Base-by-base conservation (phyloP, 441 rosid genomes). In the Macaranga tanarius region DNA sequence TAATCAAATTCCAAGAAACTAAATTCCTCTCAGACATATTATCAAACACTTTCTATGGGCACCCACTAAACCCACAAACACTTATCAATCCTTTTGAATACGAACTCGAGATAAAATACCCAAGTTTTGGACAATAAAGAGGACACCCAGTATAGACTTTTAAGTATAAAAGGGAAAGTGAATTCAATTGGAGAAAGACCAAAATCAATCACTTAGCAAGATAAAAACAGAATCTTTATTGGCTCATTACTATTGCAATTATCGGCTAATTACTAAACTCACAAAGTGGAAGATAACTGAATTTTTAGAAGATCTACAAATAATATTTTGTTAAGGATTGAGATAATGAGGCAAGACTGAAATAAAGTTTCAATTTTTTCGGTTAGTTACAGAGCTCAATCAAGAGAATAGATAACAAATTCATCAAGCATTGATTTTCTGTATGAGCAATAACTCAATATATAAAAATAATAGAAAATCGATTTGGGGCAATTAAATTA, bases 1-100 rank as follows among this genome's bases (percentile, higher is more conserved):
- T 85, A 87, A 92, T 86, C 60, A 90, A 88, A 84, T 90, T 92
- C 94, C 97, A 92, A 69, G 84, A 74, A 74, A 88, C 82, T 62
- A 84, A 74, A 74, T 80, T 93, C 76, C 84, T 85, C 6, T 61
- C 79, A 57, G 23, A 65, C 83, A 90, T 85, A 52, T 71, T 75
- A 84, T 84, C 88, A 71, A 92, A 92, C 73, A 89, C 73, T 74
- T 84, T 75, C 77, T 84, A 85, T 0, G 92, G 92, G 12, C 82
- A 84, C n/a, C 28, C 67, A 76, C 87, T 77, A 25, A 83, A 86
- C 20, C 96, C 96, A 64, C 93, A 88, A 34, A 73, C 90, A 77
- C 60, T 84, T 72, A 89, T 82, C 81, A 89, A 60, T 15, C 87
- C 71, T 80, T 82, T 48, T 78, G 78, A 47, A 82, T 73, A 31